phyloP scores from a whole-genome alignment of 495 filamentous ascomycete species.

The Tetracladium setigerum region DNA sequence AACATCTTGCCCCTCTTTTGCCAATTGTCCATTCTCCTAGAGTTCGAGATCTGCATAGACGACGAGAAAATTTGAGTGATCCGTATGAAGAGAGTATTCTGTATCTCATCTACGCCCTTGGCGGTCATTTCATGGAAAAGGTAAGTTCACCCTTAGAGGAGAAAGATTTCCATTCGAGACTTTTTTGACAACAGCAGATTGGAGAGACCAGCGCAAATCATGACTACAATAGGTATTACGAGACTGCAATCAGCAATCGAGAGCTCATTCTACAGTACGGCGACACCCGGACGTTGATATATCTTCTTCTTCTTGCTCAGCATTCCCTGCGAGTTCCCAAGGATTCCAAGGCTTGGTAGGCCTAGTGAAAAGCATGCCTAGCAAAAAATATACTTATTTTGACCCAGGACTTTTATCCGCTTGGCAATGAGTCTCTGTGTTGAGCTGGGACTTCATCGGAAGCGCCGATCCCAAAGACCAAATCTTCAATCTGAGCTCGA shows the following conservation, averaged over 20 bases:
- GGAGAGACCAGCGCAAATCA: too few species aligned
- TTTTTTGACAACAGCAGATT: too few species aligned
- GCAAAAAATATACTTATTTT: background rate
- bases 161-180: too few species aligned
- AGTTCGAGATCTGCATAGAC: conserved; percentile 22
- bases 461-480: conserved; percentile 35
- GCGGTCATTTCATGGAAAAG: conserved; percentile 27
- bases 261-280: conserved; percentile 21
- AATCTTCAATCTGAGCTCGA: conserved; percentile 41
- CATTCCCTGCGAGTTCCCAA: conserved; percentile 25
- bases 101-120: conserved; percentile 24
- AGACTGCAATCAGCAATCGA: conserved; percentile 21
- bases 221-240: conserved; percentile 25
- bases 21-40: conserved; percentile 21
- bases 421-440: conserved; percentile 45
- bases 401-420: conserved; percentile 27
- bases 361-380: background rate
- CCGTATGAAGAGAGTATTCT: conserved; percentile 25
- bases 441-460: conserved; percentile 47
- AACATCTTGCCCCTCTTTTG: conserved; percentile 25
- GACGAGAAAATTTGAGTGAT: conserved; percentile 21
- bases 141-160: conserved; percentile 5
- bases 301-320: conserved; percentile 23
- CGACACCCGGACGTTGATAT: conserved; percentile 24
- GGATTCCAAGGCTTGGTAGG: conserved; percentile 24